Evolutionary conservation across 2,329 filamentous ascomycete species (phyloP), one percentile per base, ranked within the genome.

Genomic region (Scopulariopsis brevicaulis): DNA sequence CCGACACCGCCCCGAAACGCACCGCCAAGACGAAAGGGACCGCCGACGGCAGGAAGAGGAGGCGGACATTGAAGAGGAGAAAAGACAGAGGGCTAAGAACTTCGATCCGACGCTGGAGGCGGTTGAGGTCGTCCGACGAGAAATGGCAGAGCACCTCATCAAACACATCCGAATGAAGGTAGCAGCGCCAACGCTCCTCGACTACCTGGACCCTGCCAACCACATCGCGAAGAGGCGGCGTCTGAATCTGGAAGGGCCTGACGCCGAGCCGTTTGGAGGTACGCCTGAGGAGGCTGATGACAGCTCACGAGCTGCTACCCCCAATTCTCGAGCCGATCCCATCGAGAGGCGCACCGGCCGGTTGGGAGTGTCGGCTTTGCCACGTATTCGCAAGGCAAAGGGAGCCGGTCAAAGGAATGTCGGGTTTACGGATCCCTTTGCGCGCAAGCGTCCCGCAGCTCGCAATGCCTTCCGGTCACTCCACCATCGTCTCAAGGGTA

Each of bases 101-200:
- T 83, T 96, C 62, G 93, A 99, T 70, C 93, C 94, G n/a, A 89
- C 93, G 4, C 74, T 78, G 54, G 93, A 95, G 67, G 93, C 94
- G 37, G 77, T 91, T 46, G 85, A 92, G 61, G 81, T 89, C 52
- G 81, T 96, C 57, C 82, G 87, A 56, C 82, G 84, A 57, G 92
- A 97, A 69, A 77, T 99, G 67, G 85, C 83, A 60, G 89, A 95
- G 67, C 94, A 95, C 69, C 76, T 99, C 40, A 84, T 97, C 61
- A 84, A 88, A 63, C 91, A 96, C 68, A 89, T 97, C 66, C 91
- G 92, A 64, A 88, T 87, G 52, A 88, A 93, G 65, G 85, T 97
- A 54, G 92, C 89, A 10, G 89, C 86, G 7, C 90, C 91, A 2
- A 81, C 85, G 51, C 77, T 99, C 43, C 87, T 89, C 63, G 83